Conservation (phyloP, 495 filamentous ascomycete genomes). For the Hypoxylon perforatum region DNA sequence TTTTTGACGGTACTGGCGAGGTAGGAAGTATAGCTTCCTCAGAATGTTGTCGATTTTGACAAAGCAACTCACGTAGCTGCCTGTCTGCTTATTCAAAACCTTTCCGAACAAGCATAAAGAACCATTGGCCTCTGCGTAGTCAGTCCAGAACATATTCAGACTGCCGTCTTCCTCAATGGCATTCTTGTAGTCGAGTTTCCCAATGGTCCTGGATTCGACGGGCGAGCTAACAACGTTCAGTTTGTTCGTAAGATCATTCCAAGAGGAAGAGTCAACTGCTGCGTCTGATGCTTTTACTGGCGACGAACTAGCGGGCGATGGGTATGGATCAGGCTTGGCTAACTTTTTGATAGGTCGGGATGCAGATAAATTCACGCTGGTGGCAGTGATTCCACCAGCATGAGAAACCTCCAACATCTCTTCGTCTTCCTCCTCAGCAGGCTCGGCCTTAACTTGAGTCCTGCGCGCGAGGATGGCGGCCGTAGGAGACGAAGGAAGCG, state of each 20-base stretch:
- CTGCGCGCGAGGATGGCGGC: conserved; percentile 83
- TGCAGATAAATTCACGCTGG: conserved; percentile 87
- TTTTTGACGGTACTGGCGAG: conserved; percentile 70
- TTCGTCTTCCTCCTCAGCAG: conserved; percentile 78
- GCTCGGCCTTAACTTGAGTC: conserved; percentile 69
- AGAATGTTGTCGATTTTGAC: conserved; percentile 96
- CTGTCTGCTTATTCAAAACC: conserved; percentile 87
- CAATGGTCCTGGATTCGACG: conserved; percentile 70
- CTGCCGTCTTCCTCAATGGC: conserved; percentile 91
- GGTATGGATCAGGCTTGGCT: conserved; percentile 70
- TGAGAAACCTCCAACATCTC: conserved; percentile 86
- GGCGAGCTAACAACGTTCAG: conserved; percentile 81
- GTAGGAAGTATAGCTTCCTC: conserved; percentile 92
- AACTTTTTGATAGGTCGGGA: conserved; percentile 82
- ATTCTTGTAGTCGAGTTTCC: conserved; percentile 82
- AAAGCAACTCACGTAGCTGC: conserved; percentile 86
- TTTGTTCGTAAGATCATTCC: conserved; percentile 88
- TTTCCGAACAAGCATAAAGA: conserved; percentile 95
- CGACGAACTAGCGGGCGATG: conserved; percentile 80
- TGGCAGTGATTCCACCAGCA: conserved; percentile 70
- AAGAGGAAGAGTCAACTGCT: conserved; percentile 79
- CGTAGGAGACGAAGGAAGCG: conserved; percentile 85
- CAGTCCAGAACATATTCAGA: conserved; percentile 94
- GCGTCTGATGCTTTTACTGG: conserved; percentile 68
- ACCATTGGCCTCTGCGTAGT: conserved; percentile 94